phyloP scores from a whole-genome alignment of 306 rosid species.

The Sesbania bispinosa region DNA sequence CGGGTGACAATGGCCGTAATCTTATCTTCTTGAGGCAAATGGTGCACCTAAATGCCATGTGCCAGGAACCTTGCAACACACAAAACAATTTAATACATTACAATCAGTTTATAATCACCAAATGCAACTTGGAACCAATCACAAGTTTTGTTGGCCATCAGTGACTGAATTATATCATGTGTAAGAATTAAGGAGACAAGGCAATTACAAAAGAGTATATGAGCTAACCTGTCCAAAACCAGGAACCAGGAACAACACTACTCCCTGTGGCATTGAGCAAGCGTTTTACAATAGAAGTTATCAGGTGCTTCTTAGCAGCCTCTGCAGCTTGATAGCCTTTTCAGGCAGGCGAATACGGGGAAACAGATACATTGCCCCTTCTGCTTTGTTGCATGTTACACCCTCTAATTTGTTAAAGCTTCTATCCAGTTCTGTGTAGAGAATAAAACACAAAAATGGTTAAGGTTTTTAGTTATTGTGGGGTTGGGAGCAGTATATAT shows the following conservation, averaged over 20 bases:
- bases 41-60: conserved; percentile 98
- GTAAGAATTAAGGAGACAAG: background rate
- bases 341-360: conserved; percentile 52
- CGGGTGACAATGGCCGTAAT: conserved; percentile 76
- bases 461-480: background rate
- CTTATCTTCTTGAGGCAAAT: conserved; percentile 97
- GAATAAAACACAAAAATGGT: background rate
- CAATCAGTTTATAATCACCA: conserved; percentile 15
- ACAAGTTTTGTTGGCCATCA: background rate
- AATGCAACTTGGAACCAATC: background rate
- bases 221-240: conserved; percentile 88
- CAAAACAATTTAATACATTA: background rate
- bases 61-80: conserved; percentile 69
- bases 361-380: conserved; percentile 84
- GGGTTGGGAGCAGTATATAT: background rate
- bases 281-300: conserved; percentile 63
- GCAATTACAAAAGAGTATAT: background rate
- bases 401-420: conserved; percentile 75
- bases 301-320: conserved; percentile 61
- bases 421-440: conserved; percentile 59
- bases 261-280: conserved; percentile 83
- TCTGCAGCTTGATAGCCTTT: conserved; percentile 74
- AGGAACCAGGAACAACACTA: conserved; percentile 87
- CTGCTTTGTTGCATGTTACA: conserved; percentile 74
- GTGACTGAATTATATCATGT: background rate